phyloP scores from a whole-genome alignment of 345 rosid genomes.

The Citrus cavaleriei region DNA sequence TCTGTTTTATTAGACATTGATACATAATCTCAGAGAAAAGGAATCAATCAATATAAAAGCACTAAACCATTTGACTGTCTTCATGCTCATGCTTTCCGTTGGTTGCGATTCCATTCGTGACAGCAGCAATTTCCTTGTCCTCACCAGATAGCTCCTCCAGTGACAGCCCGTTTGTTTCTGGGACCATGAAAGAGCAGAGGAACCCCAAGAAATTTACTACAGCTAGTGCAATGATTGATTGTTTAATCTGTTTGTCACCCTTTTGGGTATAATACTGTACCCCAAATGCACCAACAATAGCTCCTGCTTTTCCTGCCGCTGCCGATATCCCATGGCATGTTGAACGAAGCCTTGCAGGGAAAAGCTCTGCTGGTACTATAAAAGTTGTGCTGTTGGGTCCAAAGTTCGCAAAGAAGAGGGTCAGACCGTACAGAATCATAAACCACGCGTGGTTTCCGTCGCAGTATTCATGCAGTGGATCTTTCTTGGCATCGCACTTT shows the following conservation, averaged over 20 bases:
- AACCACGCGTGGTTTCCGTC: conserved; percentile 28
- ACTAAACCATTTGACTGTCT: conserved; percentile 29
- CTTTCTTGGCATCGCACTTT: neutral
- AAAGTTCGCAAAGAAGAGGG: conserved; percentile 63
- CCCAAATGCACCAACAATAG: conserved; percentile 53
- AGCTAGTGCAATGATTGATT: conserved; percentile 44
- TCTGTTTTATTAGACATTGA: neutral
- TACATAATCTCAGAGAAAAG: neutral
- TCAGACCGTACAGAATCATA: conserved; percentile 41
- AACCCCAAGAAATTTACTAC: conserved; percentile 55
- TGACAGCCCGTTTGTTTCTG: conserved; percentile 65
- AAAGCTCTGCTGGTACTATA: conserved; percentile 61
- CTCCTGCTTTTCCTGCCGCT: conserved; percentile 64
- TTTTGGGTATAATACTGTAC: conserved; percentile 46
- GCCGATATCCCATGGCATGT: conserved; percentile 67
- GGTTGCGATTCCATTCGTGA: neutral
- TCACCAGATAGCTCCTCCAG: conserved; percentile 67
- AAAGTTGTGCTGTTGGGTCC: conserved; percentile 73
- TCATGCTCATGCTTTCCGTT: conserved; percentile 11
- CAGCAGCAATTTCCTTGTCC: conserved; percentile 30
- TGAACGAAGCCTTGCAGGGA: conserved; percentile 56
- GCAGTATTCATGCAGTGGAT: conserved; percentile 23
- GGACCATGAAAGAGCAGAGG: conserved; percentile 58
- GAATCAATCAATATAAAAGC: neutral
- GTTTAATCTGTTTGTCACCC: conserved; percentile 22